Base-by-base conservation (phyloP, 768 basidiomycete genomes). In the Trametes cinnabarina region DNA sequence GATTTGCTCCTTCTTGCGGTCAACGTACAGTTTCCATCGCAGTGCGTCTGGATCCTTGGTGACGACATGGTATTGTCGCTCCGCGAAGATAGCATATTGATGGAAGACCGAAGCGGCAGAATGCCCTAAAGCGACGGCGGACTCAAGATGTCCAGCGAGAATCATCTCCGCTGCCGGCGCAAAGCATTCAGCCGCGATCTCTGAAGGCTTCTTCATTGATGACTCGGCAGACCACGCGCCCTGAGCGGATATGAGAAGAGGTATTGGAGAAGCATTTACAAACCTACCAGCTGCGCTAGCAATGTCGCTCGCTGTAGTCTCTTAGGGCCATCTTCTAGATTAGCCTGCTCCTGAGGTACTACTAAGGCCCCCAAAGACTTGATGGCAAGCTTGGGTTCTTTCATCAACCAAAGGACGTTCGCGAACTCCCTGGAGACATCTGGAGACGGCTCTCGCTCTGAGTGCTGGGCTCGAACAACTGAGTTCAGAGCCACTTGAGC, bases 181-280 rank as follows among this genome's bases (percentile, higher is more conserved):
- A 68, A 98, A 98, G 69, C 84, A 95, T 3, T 79, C 76, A 0
- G 74, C 66, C 60, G 82, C 81, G 51, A 97, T 93, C 26, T 86
- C 81, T 15, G 79, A 76, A 0, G 94, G 85, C 46, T 88, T 89
- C 64, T 89, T 86, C 25, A 96, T 70, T 57, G 89, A 90, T 2
- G 97, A 94, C 65, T 91, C 86, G 7, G 92, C 82, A 22, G 84
- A 87, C 97, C 97, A 99, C 11, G 87, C 79, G 10, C 96, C 97
- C 94, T 98, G 53, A 12, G 9, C 17, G 2, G 4, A 8, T 1
- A 25, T 61, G 19, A 56, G 46, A 10, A 3, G n/a, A 4, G 22
- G 22, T 14, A 35, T n/a, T 3, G 30, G 12, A 14, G 22, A 14
- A 14, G 32, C 8, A 14, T 6, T 7, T 48, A 17, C 4, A n/a